phyloP scores from a whole-genome alignment of 2,329 filamentous ascomycete genomes.

The Fulvia fulva region DNA sequence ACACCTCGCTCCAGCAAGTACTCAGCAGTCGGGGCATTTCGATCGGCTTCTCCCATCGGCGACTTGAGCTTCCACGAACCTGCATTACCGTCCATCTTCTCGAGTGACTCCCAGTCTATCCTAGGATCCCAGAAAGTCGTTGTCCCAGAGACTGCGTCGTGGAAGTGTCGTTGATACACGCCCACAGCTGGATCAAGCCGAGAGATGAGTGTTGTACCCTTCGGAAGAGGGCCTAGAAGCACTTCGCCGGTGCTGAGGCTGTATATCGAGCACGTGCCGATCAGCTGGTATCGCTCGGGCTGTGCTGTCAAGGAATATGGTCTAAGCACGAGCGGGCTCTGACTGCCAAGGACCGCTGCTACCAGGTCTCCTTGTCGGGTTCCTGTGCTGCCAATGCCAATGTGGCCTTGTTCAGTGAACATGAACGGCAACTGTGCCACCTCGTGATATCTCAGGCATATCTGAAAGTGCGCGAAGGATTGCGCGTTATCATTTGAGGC shows the following conservation, averaged over 20 bases:
- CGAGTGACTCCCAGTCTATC: slow-evolving; percentile 6
- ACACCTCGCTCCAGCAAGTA: slow-evolving; percentile 1
- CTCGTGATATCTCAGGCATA: slow-evolving; percentile 3
- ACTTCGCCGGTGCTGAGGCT: slow-evolving; percentile 11
- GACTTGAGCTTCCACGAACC: slow-evolving; percentile 4
- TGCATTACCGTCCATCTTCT: not conserved
- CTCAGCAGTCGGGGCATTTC: slow-evolving; percentile 4
- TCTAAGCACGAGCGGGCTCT: not conserved
- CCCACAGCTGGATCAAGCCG: not conserved
- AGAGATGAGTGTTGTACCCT: not conserved
- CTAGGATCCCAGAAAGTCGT: slow-evolving; percentile 11
- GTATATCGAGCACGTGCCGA: slow-evolving; percentile 9
- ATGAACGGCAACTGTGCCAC: slow-evolving; percentile 5
- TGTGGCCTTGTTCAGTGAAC: slow-evolving; percentile 1
- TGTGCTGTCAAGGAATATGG: not conserved
- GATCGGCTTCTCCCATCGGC: slow-evolving; percentile 4
- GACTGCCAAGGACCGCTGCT: slow-evolving; percentile 6
- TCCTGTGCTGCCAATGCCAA: slow-evolving; percentile 3
- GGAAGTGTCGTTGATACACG: not conserved
- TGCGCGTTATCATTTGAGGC: not conserved
- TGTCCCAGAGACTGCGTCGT: not conserved
- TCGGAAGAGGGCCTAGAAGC: slow-evolving; percentile 9
- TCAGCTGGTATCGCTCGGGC: slow-evolving; percentile 2
- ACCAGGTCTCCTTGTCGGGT: slow-evolving; percentile 3
- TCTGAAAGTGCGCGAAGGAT: not conserved